These are phyloP conservation scores for Zizania palustris DNA, from an alignment of 202 grass and related monocot species.

Conservation along the genomic window DNA sequence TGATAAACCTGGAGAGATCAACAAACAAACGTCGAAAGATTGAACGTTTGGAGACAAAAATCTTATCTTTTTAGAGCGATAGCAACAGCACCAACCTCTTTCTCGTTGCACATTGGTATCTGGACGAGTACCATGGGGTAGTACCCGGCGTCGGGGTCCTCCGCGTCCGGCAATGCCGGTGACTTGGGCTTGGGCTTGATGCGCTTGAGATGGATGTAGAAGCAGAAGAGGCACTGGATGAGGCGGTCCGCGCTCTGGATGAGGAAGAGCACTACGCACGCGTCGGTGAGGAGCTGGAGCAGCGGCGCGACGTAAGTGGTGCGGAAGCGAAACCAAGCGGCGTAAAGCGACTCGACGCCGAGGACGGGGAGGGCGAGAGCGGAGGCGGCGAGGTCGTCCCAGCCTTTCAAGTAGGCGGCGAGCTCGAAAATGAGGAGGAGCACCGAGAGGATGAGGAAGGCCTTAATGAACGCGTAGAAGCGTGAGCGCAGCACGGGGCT, in stretches of 20 bases:
- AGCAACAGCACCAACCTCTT: conserved; percentile 61
- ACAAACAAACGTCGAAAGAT: conserved; percentile 34
- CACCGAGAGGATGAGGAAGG: conserved; percentile 76
- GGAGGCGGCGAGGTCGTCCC: conserved; percentile 68
- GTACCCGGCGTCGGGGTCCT: conserved; percentile 67
- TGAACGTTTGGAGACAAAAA: conserved; percentile 28
- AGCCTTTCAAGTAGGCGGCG: conserved; percentile 71
- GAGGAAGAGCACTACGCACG: conserved; percentile 94
- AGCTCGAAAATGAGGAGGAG: conserved; percentile 75
- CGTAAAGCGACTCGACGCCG: conserved; percentile 74
- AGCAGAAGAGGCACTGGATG: conserved; percentile 90
- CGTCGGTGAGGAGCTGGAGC: conserved; percentile 85
- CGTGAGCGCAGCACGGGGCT: too few species aligned
- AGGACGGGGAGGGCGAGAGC: conserved; percentile 61
- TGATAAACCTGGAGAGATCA: conserved; percentile 83
- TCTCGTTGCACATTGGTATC: conserved; percentile 99
- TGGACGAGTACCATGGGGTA: conserved; percentile 92
- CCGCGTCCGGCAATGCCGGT: conserved; percentile 44
- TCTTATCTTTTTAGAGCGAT: background rate
- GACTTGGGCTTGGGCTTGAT: conserved; percentile 73
- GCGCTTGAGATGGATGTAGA: conserved; percentile 84
- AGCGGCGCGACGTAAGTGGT: conserved; percentile 66
- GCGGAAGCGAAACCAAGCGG: conserved; percentile 68
- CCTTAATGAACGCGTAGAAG: too few species aligned
- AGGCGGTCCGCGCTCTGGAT: conserved; percentile 98